A percentile compares a stretch with the other conserved stretches of the same genome.
Evolutionary conservation across 2,329 filamentous ascomycete genomes (phyloP).

Genomic region (Pseudogymnoascus sp.): DNA sequence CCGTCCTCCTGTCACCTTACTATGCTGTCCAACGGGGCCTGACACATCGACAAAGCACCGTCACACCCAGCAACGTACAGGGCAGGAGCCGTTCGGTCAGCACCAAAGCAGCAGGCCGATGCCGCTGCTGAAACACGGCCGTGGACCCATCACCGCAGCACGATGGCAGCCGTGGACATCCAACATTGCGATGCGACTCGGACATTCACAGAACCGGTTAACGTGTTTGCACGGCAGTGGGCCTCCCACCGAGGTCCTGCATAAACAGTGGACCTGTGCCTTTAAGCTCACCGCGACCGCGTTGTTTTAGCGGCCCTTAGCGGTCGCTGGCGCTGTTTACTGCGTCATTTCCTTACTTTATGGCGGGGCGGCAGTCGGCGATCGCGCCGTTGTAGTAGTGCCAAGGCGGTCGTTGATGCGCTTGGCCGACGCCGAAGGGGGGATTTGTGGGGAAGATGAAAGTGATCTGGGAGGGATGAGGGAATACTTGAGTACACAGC

Average conservation of each 20-base stretch:
- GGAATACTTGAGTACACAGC: background rate
- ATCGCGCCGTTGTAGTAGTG: background rate
- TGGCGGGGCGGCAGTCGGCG: background rate
- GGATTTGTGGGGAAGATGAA: background rate
- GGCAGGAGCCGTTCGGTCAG: background rate
- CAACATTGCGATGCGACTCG: conserved; percentile 6
- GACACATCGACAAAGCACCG: background rate
- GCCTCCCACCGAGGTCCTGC: background rate
- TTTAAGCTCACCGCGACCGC: background rate
- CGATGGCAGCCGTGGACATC: background rate
- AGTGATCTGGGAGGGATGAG: background rate
- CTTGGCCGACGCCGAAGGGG: background rate
- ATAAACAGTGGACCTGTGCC: background rate
- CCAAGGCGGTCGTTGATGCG: background rate
- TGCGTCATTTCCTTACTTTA: background rate
- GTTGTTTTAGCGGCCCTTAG: background rate
- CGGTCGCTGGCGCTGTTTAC: background rate
- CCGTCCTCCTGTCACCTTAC: background rate
- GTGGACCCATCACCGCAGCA: background rate
- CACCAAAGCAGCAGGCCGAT: background rate
- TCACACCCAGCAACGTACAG: background rate
- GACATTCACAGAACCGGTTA: conserved; percentile 2
- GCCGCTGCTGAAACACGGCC: background rate
- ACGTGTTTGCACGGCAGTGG: background rate
- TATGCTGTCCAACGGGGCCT: background rate